Conservation (phyloP, 73 alveolate species). For the Paramecium octaurelia region DNA sequence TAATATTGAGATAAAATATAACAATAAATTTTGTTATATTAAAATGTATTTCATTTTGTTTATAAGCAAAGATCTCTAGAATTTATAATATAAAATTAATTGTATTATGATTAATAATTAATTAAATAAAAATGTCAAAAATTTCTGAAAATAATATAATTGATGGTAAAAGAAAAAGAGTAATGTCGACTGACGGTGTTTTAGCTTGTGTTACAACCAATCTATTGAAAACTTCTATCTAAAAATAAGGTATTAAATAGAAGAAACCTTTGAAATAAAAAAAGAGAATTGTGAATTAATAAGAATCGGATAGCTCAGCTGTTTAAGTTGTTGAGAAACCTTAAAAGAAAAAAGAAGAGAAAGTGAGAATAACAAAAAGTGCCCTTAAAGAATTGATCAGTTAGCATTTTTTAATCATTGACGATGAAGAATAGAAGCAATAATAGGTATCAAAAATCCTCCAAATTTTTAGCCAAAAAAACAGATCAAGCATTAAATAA, state of each 20-base stretch:
- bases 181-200: slow-evolving; percentile 45
- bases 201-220: background rate
- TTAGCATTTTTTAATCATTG: background rate
- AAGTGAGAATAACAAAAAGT: slow-evolving; percentile 18
- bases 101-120: background rate
- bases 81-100: background rate
- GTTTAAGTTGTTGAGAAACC: background rate
- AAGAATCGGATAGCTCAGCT: background rate
- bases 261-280: background rate
- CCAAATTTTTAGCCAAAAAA: background rate
- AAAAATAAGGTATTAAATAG: background rate
- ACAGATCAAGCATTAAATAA: background rate
- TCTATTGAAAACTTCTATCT: background rate
- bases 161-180: slow-evolving; percentile 45
- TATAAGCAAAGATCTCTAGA: background rate
- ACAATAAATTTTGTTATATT: background rate
- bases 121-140: background rate
- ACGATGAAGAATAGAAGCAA: slow-evolving; percentile 13
- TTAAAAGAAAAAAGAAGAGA: background rate
- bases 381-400: slow-evolving; percentile 24
- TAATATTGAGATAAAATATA: background rate
- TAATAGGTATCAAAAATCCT: slow-evolving; percentile 8
- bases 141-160: background rate
- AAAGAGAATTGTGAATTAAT: background rate
- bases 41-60: background rate